Evolutionary conservation across 345 rosid species (phyloP), one percentile per base, ranked within the genome.

Genomic region (Sonneratia caseolaris): DNA sequence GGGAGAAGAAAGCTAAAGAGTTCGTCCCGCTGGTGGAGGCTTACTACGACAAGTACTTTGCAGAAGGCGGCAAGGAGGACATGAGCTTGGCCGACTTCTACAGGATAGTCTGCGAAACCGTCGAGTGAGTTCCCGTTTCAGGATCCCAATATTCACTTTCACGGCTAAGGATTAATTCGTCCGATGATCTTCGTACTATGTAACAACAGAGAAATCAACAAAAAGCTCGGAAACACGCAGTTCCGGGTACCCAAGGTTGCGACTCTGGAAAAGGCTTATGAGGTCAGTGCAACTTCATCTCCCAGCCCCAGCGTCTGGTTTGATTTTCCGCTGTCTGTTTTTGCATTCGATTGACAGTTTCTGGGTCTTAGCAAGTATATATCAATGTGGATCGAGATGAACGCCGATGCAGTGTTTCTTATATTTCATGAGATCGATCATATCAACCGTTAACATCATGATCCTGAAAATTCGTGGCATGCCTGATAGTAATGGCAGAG

Each of bases 201-300:
- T 7, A 56, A 56, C 68, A 38, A 47, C 79, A 89, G 98, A 70
- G 80, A 85, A 72, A 83, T 87, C 59, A 93, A 93, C 77, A 78
- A 66, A 74, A 86, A 77, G 76, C 79, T 89, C 32, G 86, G 88
- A 64, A 87, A 88, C 77, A 82, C 93, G 10, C 97, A 91, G 64
- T 73, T 91, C 66, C 78, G 83, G 66, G 81, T 87, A 53, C 98
- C 98, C 16, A 71, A 77, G 68, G 75, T 57, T n/a, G 37, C 68
- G 0, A 78, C 74, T 6, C 79, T 92, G 37, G 4, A 69, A 8
- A 12, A 57, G 57, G 94, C 85, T 9, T 86, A 77, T 71, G 15
- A 9, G 64, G 98, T 90, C 77, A 75, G 40, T 14, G 22, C 15
- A 35, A 27, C 4, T 48, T 11, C 3, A 48, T 48, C 18, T 10